Evolutionary conservation across 2,329 filamentous ascomycete genomes (phyloP).

Genomic region (Grosmannia clavigera): DNA sequence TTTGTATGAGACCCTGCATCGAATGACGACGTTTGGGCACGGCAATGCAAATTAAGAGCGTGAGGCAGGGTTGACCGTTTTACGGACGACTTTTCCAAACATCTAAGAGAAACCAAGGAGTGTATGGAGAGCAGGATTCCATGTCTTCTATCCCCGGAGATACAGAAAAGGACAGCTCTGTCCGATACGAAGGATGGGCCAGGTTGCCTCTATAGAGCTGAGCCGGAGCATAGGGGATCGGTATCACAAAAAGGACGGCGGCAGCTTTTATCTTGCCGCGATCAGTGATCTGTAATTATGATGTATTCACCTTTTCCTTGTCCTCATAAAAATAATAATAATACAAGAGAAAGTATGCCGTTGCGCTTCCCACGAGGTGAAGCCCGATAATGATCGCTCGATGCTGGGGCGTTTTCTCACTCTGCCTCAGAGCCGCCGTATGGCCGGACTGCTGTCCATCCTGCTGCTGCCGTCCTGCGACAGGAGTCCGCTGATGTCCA

Average conservation of each 20-base stretch:
- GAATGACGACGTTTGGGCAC: no score
- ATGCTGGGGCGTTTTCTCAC: neutral
- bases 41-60: no score
- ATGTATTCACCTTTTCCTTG: neutral
- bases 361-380: neutral
- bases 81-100: no score
- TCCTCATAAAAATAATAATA: neutral
- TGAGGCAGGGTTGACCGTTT: no score
- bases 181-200: neutral
- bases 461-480: constrained; percentile 46
- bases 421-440: constrained; percentile 20
- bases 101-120: no score
- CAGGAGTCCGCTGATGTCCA: constrained; percentile 44
- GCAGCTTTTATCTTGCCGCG: no score
- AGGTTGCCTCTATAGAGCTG: no score
- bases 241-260: no score
- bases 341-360: neutral
- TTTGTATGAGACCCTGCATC: no score
- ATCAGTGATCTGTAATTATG: neutral
- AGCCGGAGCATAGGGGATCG: no score
- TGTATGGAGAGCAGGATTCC: neutral
- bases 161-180: neutral
- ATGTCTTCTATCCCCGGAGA: neutral
- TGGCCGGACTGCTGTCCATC: constrained; percentile 40
- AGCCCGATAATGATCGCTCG: neutral